Evolutionary conservation across 1,284 basidiomycete species (phyloP).

Genomic region (Ustilago crameri): DNA sequence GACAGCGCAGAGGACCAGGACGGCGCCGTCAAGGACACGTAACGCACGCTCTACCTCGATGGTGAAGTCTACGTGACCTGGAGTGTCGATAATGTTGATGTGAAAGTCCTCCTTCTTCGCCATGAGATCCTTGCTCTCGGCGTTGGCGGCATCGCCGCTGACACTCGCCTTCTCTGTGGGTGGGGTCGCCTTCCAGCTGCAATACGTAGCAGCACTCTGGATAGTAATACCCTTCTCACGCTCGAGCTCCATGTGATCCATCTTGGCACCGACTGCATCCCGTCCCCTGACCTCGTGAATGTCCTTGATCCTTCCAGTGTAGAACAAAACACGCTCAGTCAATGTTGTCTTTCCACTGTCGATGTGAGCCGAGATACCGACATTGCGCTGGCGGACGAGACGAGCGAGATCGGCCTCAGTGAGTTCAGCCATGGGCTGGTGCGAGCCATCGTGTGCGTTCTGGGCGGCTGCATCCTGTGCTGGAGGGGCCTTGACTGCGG

Average conservation of each 20-base stretch:
- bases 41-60: slow-evolving; percentile 98
- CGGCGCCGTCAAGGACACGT: slow-evolving; percentile 94
- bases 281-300: slow-evolving; percentile 98
- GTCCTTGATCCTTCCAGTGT: slow-evolving; percentile 93
- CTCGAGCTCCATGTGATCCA: slow-evolving; percentile 99
- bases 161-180: slow-evolving; percentile 68
- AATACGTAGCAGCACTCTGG: slow-evolving; percentile 97
- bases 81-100: slow-evolving; percentile 99
- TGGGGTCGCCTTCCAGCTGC: slow-evolving; percentile 85
- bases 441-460: slow-evolving; percentile 20
- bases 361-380: slow-evolving; percentile 70
- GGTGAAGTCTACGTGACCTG: slow-evolving; percentile 99
- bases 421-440: slow-evolving; percentile 39
- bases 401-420: slow-evolving; percentile 63
- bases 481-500: slow-evolving; percentile 24
- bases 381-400: slow-evolving; percentile 69
- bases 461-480: slow-evolving; percentile 41
- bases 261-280: slow-evolving; percentile 97
- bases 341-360: slow-evolving; percentile 98
- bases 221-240: slow-evolving; percentile 99
- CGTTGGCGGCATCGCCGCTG: slow-evolving; percentile 65
- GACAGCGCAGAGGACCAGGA: slow-evolving; percentile 95
- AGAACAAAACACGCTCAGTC: slow-evolving; percentile 96
- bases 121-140: slow-evolving; percentile 41
- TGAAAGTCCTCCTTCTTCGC: slow-evolving; percentile 79